Percentiles rank a stretch among this genome's conserved stretches.
These are phyloP conservation scores for Candida hispaniensis DNA, from an alignment of 805 yeast species.

Conservation along the genomic window DNA sequence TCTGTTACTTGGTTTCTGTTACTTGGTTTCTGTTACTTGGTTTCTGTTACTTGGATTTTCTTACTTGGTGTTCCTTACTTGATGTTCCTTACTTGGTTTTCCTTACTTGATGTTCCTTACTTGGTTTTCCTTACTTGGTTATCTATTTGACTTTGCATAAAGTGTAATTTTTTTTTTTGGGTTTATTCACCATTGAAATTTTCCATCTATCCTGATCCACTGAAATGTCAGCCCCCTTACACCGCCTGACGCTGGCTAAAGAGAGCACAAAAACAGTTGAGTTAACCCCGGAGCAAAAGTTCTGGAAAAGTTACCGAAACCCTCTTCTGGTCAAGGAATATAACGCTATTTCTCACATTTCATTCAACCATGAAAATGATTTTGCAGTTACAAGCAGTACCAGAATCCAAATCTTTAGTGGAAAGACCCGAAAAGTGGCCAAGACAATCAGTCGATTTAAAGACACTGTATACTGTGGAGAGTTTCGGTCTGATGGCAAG, in stretches of 20 bases:
- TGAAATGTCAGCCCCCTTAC: constrained; percentile 15
- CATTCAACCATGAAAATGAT: constrained; percentile 63
- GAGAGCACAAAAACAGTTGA: constrained; percentile 12
- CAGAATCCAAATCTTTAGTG: constrained; percentile 81
- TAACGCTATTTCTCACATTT: constrained; percentile 78
- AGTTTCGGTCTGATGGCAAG: constrained; percentile 84
- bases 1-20: too few species aligned
- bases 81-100: too few species aligned
- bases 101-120: too few species aligned
- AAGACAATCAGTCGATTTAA: constrained; percentile 81
- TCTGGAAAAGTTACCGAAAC: constrained; percentile 79
- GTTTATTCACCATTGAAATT: too few species aligned
- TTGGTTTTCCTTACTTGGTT: too few species aligned
- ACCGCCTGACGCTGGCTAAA: constrained; percentile 15
- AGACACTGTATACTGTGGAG: constrained; percentile 86
- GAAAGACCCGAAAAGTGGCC: constrained; percentile 85
- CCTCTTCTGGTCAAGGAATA: constrained; percentile 90
- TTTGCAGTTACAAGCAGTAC: constrained; percentile 90
- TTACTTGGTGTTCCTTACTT: too few species aligned
- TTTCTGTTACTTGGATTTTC: too few species aligned
- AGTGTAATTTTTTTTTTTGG: too few species aligned
- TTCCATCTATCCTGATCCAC: too few species aligned
- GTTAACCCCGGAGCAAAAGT: constrained; percentile 54
- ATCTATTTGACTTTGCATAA: too few species aligned
- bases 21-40: too few species aligned